Evolutionary conservation across 2,329 filamentous ascomycete genomes (phyloP).

Genomic region (Diplodia corticola): DNA sequence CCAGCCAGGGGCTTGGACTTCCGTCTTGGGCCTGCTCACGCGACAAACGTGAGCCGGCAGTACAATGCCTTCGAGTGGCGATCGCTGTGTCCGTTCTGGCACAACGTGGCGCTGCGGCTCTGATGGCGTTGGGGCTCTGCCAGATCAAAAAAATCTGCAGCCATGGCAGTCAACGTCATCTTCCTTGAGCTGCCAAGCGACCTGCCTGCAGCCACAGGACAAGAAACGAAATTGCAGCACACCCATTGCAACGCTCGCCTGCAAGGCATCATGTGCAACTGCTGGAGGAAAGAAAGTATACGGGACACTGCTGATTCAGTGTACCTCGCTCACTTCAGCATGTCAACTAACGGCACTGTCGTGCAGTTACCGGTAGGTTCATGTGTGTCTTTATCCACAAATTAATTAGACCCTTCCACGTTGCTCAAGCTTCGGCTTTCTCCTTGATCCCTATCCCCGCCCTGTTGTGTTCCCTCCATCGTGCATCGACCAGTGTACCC

Average conservation of each 20-base stretch:
- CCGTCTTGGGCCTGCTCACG: neutral
- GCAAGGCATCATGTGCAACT: neutral
- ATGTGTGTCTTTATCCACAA: neutral
- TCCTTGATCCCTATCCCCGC: neutral
- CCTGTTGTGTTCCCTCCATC: conserved; percentile 5
- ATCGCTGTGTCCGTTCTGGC: neutral
- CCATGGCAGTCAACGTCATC: neutral
- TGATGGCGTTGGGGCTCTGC: neutral
- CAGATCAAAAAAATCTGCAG: neutral
- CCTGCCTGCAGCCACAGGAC: neutral
- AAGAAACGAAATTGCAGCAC: neutral
- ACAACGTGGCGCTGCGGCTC: neutral
- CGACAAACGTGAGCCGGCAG: conserved; percentile 2
- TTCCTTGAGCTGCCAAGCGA: neutral
- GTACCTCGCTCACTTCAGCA: neutral
- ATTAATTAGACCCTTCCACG: neutral
- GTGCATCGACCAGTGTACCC: neutral
- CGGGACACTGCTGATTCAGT: neutral
- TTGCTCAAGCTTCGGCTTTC: neutral
- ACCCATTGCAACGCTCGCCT: neutral
- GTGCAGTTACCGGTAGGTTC: neutral
- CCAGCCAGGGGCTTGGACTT: neutral
- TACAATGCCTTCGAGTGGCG: neutral
- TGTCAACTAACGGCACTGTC: neutral
- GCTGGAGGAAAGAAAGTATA: neutral